A percentile compares a stretch with the other conserved stretches of the same genome.
Conservation (phyloP, 2,329 filamentous ascomycete genomes). For the Orbilia blumenaviensis region DNA sequence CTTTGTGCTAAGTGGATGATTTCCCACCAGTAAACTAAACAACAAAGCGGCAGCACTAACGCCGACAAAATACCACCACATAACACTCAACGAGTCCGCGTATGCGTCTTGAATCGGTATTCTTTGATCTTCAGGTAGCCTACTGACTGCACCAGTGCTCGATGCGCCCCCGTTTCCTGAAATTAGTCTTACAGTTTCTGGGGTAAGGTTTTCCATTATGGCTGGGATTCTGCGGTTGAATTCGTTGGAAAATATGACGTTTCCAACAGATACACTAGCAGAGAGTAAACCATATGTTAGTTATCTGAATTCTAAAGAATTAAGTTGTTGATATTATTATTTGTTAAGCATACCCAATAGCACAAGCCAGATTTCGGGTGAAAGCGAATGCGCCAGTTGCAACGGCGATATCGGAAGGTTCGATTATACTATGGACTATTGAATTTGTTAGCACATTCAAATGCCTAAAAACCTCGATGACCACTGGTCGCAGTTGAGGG, state of each 20-base stretch:
- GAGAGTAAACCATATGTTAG: no score
- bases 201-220: conserved; percentile 66
- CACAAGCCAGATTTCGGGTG: conserved; percentile 68
- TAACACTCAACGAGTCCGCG: conserved; percentile 55
- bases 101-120: conserved; percentile 56
- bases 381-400: conserved; percentile 72
- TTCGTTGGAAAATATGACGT: conserved; percentile 80
- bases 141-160: conserved; percentile 69
- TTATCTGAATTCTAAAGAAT: no score
- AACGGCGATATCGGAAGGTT: conserved; percentile 69
- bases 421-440: conserved; percentile 69
- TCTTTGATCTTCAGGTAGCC: conserved; percentile 65
- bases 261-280: conserved; percentile 65
- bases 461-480: neutral
- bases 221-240: conserved; percentile 69
- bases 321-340: neutral
- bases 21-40: conserved; percentile 42
- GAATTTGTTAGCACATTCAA: neutral
- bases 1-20: conserved; percentile 57
- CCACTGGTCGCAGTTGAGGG: neutral
- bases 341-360: conserved; percentile 60
- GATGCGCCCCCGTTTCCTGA: conserved; percentile 71
- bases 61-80: conserved; percentile 58
- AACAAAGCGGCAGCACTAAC: conserved; percentile 48
- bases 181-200: conserved; percentile 65